Base-by-base conservation (phyloP, 192 early-diverging fungal genomes). In the Phycomyces nitens region DNA sequence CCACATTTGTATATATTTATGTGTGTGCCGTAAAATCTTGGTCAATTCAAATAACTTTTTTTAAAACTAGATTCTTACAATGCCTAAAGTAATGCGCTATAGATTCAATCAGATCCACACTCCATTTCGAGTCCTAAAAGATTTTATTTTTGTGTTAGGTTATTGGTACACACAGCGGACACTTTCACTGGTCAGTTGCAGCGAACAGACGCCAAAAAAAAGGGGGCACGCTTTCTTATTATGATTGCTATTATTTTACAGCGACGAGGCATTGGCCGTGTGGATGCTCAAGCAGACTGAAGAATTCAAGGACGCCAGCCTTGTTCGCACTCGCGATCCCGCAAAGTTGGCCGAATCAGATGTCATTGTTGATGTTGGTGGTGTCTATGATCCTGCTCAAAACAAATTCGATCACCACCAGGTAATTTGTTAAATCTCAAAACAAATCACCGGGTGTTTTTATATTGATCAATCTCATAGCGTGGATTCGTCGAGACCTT, bases 331-430 rank as follows among this genome's bases (percentile, higher is more conserved):
- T 34, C 89, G 94, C 62, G 96, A 98, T 62, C 80, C 90, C 0
- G 82, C 79, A 16, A 81, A 89, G 27, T 80, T 97, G 39, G 84
- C 79, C 10, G 80, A 82, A 7, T 93, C 84, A 62, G 89, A 92
- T 64, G 85, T 97, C 66, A 91, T 98, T 14, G 94, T 96, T 16
- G 96, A 98, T 72, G 95, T 98, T 16, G 96, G 96, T 34, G 94
- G 91, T 47, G 88, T 89, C 15, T 98, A 97, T 73, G 89, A 92
- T 66, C 90, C 88, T 44, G 80, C 73, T 26, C 73, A 68, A 21
- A 71, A 86, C 58, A 82, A 88, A 43, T 98, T 86, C 63, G 94
- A 96, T 72, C 94, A 96, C 71, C 95, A 98, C 70, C 95, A 98
- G 65, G 68, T 76, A 70, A 47, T 24, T 58, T 16, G n/a, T n/a